These are phyloP conservation scores for Trichoderma harzianum DNA, from an alignment of 2,329 filamentous ascomycete genomes.

Conservation along the genomic window DNA sequence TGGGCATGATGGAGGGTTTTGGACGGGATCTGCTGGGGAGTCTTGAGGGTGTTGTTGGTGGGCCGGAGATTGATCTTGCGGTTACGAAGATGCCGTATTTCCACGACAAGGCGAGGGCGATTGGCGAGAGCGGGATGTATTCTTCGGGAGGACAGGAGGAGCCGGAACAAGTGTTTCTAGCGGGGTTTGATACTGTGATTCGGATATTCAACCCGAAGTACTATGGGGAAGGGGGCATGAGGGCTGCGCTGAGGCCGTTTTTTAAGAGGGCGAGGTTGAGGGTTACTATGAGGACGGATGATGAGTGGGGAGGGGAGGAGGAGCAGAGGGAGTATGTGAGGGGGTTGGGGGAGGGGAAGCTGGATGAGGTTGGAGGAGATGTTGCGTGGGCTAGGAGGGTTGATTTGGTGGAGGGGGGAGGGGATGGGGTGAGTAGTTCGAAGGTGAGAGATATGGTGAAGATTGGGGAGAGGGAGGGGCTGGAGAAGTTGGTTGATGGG, in stretches of 20 bases:
- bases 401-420: conserved; percentile 52
- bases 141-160: conserved; percentile 1
- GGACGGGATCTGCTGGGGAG: conserved; percentile 50
- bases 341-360: conserved; percentile 43
- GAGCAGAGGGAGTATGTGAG: conserved; percentile 51
- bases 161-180: conserved; percentile 62
- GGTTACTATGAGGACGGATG: conserved; percentile 61
- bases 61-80: conserved; percentile 57
- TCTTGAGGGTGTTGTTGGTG: not conserved
- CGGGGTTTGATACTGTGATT: conserved; percentile 73
- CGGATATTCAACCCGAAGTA: conserved; percentile 72
- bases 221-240: conserved; percentile 48
- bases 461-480: conserved; percentile 40
- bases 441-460: conserved; percentile 57
- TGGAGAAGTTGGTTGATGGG: conserved; percentile 54
- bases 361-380: conserved; percentile 53
- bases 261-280: conserved; percentile 59
- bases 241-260: conserved; percentile 58
- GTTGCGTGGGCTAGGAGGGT: conserved; percentile 58
- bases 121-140: conserved; percentile 48
- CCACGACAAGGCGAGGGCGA: conserved; percentile 63
- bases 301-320: conserved; percentile 52
- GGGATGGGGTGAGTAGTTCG: conserved; percentile 55
- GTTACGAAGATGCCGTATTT: conserved; percentile 73
- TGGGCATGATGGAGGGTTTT: conserved; percentile 70